These are phyloP conservation scores for Exophiala alcalophila DNA, from an alignment of 2,329 filamentous ascomycete species.

Conservation along the genomic window DNA sequence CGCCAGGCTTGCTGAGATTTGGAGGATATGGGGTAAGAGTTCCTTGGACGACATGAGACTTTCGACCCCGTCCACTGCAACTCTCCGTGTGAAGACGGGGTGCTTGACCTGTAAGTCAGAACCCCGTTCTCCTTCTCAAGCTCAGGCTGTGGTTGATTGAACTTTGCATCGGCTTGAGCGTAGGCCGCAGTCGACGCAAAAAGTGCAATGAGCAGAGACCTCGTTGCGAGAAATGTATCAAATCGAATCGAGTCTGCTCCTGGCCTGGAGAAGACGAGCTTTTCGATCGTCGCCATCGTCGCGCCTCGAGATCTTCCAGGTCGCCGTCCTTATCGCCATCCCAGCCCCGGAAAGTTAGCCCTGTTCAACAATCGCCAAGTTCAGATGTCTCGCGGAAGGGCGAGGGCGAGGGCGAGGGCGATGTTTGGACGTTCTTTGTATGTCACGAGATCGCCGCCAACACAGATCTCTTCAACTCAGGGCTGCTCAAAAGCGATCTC, in stretches of 20 bases:
- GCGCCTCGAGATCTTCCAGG: conserved; percentile 9
- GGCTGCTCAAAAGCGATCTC: conserved; percentile 17
- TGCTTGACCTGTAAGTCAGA: conserved; percentile 20
- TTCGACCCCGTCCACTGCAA: conserved; percentile 7
- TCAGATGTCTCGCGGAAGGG: too few species aligned
- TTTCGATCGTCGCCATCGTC: conserved; percentile 20
- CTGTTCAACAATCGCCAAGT: too few species aligned
- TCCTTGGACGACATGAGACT: conserved; percentile 1
- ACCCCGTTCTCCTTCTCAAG: background rate
- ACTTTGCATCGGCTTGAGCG: too few species aligned
- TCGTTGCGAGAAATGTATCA: conserved; percentile 19
- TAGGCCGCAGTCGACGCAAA: conserved; percentile 17
- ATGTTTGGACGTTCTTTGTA: conserved; percentile 3
- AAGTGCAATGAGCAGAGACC: conserved; percentile 21
- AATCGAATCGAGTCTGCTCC: conserved; percentile 19
- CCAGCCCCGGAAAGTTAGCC: too few species aligned
- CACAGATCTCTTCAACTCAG: conserved; percentile 14
- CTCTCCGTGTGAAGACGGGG: conserved; percentile 22
- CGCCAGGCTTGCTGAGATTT: background rate
- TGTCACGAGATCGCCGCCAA: conserved; percentile 16
- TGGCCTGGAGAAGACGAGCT: conserved; percentile 22
- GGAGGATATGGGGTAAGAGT: background rate
- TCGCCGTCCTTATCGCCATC: too few species aligned
- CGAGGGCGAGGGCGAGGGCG: too few species aligned
- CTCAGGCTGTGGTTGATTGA: background rate